phyloP scores from a whole-genome alignment of 306 rosid species.

The Casuarina cunninghamiana region DNA sequence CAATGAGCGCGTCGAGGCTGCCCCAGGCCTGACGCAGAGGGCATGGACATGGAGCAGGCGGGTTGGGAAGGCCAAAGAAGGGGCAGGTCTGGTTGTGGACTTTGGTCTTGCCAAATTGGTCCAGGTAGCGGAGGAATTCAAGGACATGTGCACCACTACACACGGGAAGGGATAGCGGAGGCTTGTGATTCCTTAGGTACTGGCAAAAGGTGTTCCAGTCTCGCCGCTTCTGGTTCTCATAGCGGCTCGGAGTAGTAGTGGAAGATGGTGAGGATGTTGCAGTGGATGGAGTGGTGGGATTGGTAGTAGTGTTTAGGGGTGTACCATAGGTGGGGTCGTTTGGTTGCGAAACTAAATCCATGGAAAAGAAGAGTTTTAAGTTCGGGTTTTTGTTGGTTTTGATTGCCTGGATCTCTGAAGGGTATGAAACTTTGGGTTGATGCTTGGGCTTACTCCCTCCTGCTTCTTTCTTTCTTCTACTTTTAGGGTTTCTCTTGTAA shows the following conservation, averaged over 20 bases:
- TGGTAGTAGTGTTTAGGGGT: background rate
- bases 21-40: slow-evolving; percentile 98
- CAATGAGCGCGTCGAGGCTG: slow-evolving; percentile 90
- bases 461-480: background rate
- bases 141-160: slow-evolving; percentile 85
- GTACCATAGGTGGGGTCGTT: slow-evolving; percentile 24
- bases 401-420: background rate
- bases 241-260: slow-evolving; percentile 61
- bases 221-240: slow-evolving; percentile 88
- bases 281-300: background rate
- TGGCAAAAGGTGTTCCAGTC: slow-evolving; percentile 99
- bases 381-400: background rate
- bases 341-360: slow-evolving; percentile 66
- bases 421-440: background rate
- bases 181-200: slow-evolving; percentile 76
- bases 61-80: slow-evolving; percentile 76
- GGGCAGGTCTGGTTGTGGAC: slow-evolving; percentile 86
- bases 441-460: background rate
- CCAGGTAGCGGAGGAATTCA: slow-evolving; percentile 83
- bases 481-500: slow-evolving; percentile 34
- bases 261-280: slow-evolving; percentile 19
- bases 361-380: slow-evolving; percentile 4
- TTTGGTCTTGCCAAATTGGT: slow-evolving; percentile 93
- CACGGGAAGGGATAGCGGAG: slow-evolving; percentile 55
- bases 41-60: slow-evolving; percentile 90